Evolutionary conservation across 441 rosid species (phyloP).

Genomic region (Rhodomyrtus psidioides): DNA sequence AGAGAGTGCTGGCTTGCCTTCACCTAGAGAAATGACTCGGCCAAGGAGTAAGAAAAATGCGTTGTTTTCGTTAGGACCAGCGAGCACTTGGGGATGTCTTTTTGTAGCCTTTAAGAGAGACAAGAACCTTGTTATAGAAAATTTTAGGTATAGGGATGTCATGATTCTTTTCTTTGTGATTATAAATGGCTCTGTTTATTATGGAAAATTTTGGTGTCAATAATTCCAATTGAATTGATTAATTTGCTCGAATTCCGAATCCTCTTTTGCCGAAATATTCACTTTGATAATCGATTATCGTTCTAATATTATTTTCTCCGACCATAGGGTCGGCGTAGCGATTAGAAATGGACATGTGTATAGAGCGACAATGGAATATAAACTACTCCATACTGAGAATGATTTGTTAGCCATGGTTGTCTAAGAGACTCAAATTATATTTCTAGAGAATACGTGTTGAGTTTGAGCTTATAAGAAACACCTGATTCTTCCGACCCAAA

Average conservation of each 20-base stretch:
- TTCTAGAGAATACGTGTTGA: not conserved
- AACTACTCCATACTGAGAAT: not conserved
- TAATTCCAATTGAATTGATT: not conserved
- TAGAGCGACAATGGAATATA: not conserved
- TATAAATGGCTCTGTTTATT: not conserved
- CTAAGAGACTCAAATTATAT: not conserved
- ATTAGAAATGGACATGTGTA: not conserved
- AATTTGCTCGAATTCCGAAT: not conserved
- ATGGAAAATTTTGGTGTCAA: not conserved
- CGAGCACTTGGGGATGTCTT: not conserved
- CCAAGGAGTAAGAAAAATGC: not conserved
- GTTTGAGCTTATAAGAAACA: not conserved
- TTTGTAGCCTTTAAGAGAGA: not conserved
- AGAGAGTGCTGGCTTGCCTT: not conserved
- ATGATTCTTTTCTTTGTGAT: not conserved
- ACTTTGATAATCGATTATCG: not conserved
- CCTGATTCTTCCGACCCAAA: not conserved
- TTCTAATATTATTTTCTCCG: not conserved
- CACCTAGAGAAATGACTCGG: not conserved
- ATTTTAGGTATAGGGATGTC: not conserved
- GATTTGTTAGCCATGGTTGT: not conserved
- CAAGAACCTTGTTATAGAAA: not conserved
- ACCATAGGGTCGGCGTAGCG: not conserved
- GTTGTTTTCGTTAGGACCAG: not conserved
- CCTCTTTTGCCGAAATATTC: not conserved